phyloP scores from a whole-genome alignment of 2,329 filamentous ascomycete genomes.

The Corinectria fuckeliana region DNA sequence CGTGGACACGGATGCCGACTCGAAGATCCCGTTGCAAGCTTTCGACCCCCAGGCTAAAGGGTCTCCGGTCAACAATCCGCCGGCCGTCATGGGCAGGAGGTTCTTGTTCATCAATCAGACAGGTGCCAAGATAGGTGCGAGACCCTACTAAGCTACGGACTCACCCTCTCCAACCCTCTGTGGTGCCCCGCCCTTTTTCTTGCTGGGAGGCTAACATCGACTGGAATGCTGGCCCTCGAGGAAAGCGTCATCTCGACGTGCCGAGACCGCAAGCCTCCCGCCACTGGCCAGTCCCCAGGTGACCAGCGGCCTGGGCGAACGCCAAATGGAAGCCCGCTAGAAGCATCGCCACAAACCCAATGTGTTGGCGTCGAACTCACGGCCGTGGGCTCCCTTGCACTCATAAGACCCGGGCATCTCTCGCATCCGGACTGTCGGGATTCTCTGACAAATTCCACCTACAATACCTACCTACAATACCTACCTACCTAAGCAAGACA shows the following conservation, averaged over 20 bases:
- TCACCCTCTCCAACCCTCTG: no score
- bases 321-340: conserved; percentile 22
- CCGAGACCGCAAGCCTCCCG: conserved; percentile 39
- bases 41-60: no score
- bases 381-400: conserved; percentile 11
- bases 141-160: no score
- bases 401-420: conserved; percentile 9
- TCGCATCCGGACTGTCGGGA: background rate
- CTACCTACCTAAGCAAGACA: background rate
- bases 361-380: conserved; percentile 32
- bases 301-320: conserved; percentile 22
- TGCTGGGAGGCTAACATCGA: conserved; percentile 2
- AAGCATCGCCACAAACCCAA: conserved; percentile 25
- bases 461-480: no score
- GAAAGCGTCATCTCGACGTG: conserved; percentile 25
- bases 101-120: background rate
- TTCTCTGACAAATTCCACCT: background rate
- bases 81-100: no score
- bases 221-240: conserved; percentile 34
- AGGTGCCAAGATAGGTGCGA: background rate
- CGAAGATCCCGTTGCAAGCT: no score
- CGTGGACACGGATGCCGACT: no score
- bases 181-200: no score
- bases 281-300: conserved; percentile 31
- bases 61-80: no score